phyloP scores from a whole-genome alignment of 257 asterid species.

The Cynanchum wilfordii region DNA sequence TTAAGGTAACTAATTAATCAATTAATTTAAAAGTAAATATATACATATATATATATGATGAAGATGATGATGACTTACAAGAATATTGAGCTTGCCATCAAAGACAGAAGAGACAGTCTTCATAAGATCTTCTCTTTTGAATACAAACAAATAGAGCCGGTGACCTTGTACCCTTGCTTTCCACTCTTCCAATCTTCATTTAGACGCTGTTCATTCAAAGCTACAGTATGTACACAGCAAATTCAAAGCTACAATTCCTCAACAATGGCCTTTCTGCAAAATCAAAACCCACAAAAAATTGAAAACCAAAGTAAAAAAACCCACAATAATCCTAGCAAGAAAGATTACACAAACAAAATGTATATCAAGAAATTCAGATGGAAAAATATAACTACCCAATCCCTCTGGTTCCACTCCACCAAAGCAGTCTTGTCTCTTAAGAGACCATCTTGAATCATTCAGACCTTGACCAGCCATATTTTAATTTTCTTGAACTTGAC shows the following conservation, averaged over 20 bases:
- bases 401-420: conserved; percentile 25
- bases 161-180: conserved; percentile 49
- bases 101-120: conserved; percentile 36
- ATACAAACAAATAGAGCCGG: conserved; percentile 40
- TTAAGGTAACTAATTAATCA: background rate
- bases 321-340: no score
- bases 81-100: conserved; percentile 40
- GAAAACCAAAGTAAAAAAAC: conserved; percentile 1
- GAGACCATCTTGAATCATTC: conserved; percentile 14
- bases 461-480: background rate
- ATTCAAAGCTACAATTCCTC: conserved; percentile 33
- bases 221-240: conserved; percentile 31
- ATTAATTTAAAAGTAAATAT: no score
- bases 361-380: no score
- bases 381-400: conserved; percentile 6
- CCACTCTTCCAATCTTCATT: conserved; percentile 50
- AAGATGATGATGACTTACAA: conserved; percentile 20
- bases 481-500: no score
- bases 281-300: background rate
- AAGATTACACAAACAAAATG: no score
- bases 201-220: conserved; percentile 33
- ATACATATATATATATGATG: no score
- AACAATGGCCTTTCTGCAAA: conserved; percentile 24
- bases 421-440: conserved; percentile 23
- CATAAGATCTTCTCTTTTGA: conserved; percentile 44